Percentiles rank a stretch among this genome's conserved stretches.
Evolutionary conservation across 257 asterid genomes (phyloP).

Genomic region (Nicotiana tomentosiformis): DNA sequence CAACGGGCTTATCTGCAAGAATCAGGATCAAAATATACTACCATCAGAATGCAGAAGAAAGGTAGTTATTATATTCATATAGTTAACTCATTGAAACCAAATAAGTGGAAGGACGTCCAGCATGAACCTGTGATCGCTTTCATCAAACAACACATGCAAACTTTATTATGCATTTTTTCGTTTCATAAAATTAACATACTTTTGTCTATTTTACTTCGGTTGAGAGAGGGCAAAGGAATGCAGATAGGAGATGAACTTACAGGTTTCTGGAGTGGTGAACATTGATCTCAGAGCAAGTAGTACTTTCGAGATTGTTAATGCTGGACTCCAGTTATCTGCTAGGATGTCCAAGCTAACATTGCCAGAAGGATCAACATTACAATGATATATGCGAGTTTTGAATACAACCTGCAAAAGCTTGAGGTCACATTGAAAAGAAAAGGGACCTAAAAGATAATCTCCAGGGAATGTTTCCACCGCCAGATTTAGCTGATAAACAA

Average conservation of each 20-base stretch:
- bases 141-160: not conserved
- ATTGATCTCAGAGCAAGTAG: constrained; percentile 77
- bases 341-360: constrained; percentile 75
- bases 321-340: constrained; percentile 97
- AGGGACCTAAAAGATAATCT: not conserved
- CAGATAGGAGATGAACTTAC: constrained; percentile 35
- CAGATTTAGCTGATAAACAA: not conserved
- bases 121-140: not conserved
- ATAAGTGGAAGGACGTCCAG: not conserved
- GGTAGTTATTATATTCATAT: not conserved
- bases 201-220: not conserved
- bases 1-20: constrained; percentile 78
- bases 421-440: constrained; percentile 31
- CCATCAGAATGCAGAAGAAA: not conserved
- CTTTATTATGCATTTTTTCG: not conserved
- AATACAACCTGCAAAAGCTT: constrained; percentile 76
- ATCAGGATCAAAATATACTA: not conserved
- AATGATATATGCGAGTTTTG: constrained; percentile 82
- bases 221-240: not conserved
- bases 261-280: constrained; percentile 64
- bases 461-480: not conserved
- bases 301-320: constrained; percentile 82
- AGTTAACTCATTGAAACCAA: not conserved
- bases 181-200: not conserved
- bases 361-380: constrained; percentile 78